Base-by-base conservation (phyloP, 2,329 filamentous ascomycete species). In the Colletotrichum godetiae region DNA sequence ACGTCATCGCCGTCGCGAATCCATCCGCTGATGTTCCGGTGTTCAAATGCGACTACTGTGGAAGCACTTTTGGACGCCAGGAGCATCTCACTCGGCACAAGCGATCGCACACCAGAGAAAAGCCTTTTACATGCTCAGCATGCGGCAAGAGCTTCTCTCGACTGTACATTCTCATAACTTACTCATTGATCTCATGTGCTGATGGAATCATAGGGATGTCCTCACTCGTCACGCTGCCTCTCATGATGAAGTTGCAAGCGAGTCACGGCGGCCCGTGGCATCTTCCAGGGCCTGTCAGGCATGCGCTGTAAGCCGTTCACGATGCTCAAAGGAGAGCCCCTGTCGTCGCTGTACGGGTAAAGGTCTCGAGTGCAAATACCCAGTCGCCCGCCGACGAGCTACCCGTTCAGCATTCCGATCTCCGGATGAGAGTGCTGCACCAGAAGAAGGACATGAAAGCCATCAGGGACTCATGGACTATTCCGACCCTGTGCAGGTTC, bases 351-450 rank as follows among this genome's bases (percentile, higher is more conserved):
- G 74, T 35, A 42, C 59, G 11, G 52, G 56, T 8, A 35, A 53
- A 29, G 53, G 59, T 8, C 22, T 74, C 29, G n/a, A 67, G 60
- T 75, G 74, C 58, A 58, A 57, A 27, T 75, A 75, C 33, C 74
- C 74, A 10, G 57, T 53, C 13, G 37, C 57, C 4, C 24, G 61
- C 24, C 71, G 68, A 46, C 65, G 73, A 42, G 68, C 12, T 19
- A 27, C 60, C 7, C 13, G 53, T 11, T 19, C 46, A 27, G 27
- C 22, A 19, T 13, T 35, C 8, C 22, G 19, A 52, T 24, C 49
- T 22, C 12, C 49, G 22, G 49, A 11, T 24, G 49, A 53, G 15
- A 42, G 3, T 42, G 13, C 37, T 42, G 5, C 37, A 7, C 37
- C 37, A 2, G 13, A 15, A 42, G 37, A 19, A 6, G 19, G 37